Conservation (phyloP, 352 stramenopile species). For the Achlya hypogyna region DNA sequence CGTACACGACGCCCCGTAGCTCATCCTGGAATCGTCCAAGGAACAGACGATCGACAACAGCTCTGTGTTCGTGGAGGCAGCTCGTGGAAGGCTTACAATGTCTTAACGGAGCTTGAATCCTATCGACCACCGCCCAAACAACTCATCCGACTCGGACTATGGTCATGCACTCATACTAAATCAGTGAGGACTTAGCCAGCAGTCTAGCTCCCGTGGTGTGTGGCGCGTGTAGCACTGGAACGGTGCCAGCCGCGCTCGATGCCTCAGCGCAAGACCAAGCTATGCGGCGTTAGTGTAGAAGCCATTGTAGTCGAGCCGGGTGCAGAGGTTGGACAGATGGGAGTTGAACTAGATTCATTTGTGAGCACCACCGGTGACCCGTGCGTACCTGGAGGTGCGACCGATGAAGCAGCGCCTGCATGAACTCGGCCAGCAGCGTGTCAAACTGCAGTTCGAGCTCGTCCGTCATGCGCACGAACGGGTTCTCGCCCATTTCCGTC, state of each 20-base stretch:
- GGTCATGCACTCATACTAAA: background rate
- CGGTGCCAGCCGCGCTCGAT: no score
- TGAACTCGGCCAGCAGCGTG: slow-evolving; percentile 78
- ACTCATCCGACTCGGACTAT: background rate
- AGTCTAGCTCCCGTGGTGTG: no score
- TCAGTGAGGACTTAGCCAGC: no score
- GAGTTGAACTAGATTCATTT: slow-evolving; percentile 29
- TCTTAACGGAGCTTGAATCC: no score
- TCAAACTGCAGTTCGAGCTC: slow-evolving; percentile 84
- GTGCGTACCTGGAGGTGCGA: slow-evolving; percentile 63
- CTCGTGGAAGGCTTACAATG: no score
- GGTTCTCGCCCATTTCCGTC: slow-evolving; percentile 51
- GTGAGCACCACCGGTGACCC: background rate
- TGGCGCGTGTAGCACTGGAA: no score
- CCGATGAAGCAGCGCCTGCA: slow-evolving; percentile 78
- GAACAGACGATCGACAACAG: no score
- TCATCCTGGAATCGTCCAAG: no score
- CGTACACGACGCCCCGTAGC: no score
- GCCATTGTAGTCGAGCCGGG: slow-evolving; percentile 74
- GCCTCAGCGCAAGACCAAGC: no score
- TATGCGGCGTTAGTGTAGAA: slow-evolving; percentile 30
- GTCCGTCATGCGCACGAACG: slow-evolving; percentile 64
- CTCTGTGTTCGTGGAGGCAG: no score
- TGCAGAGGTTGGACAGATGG: slow-evolving; percentile 64
- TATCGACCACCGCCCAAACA: no score